These are phyloP conservation scores for Quillaja saponaria DNA, from an alignment of 306 rosid genomes.

Conservation along the genomic window DNA sequence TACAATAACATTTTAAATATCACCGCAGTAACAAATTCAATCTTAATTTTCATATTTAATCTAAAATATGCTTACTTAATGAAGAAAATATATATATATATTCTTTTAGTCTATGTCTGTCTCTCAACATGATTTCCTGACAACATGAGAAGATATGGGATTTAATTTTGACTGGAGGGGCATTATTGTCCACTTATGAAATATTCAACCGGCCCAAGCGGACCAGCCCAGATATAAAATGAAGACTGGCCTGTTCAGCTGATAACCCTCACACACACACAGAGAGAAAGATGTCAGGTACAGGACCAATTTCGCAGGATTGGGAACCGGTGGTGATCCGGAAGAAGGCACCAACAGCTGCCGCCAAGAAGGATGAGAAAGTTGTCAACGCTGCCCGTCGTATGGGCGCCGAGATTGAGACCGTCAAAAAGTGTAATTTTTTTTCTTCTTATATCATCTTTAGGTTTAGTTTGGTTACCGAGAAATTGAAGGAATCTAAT, in stretches of 20 bases:
- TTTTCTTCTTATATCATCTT: not conserved
- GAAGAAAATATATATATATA: no score
- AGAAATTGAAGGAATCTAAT: no score
- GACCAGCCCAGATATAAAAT: slow-evolving; percentile 16
- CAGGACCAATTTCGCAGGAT: slow-evolving; percentile 73
- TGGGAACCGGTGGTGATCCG: slow-evolving; percentile 90
- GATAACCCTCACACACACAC: not conserved
- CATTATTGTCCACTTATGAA: not conserved
- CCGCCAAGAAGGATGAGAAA: slow-evolving; percentile 89
- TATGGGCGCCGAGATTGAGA: slow-evolving; percentile 77
- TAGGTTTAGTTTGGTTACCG: not conserved
- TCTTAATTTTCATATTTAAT: no score
- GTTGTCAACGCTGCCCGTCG: slow-evolving; percentile 97
- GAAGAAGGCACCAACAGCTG: slow-evolving; percentile 82
- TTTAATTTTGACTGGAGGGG: not conserved
- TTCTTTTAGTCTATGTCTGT: no score
- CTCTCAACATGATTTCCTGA: no score
- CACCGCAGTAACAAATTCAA: no score
- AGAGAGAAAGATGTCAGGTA: slow-evolving; percentile 56
- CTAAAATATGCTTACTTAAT: no score
- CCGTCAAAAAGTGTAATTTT: slow-evolving; percentile 61
- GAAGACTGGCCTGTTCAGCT: not conserved
- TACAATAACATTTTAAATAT: no score
- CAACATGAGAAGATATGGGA: no score
- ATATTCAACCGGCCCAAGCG: slow-evolving; percentile 21